Conservation (phyloP, 2,329 filamentous ascomycete genomes). For the Arthrobotrys musiformis region DNA sequence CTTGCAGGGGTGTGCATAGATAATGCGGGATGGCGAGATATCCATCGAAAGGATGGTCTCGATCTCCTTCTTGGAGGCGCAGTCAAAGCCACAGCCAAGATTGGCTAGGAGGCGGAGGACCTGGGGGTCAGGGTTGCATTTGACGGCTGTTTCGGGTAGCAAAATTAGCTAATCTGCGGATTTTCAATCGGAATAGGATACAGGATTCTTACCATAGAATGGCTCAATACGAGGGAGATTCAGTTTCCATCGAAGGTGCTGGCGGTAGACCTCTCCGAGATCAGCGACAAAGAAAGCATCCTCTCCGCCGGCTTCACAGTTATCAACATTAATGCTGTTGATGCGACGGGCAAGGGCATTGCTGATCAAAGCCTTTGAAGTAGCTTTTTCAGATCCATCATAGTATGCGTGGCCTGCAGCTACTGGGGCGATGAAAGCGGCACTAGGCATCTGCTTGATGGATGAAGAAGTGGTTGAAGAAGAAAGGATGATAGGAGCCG, state of each 20-base stretch:
- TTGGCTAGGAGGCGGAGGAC: slow-evolving; percentile 87
- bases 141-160: slow-evolving; percentile 90
- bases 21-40: slow-evolving; percentile 87
- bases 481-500: slow-evolving; percentile 75
- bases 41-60: slow-evolving; percentile 87
- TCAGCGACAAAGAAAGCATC: slow-evolving; percentile 99
- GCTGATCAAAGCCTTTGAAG: slow-evolving; percentile 83
- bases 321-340: slow-evolving; percentile 83
- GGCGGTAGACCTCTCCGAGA: slow-evolving; percentile 97
- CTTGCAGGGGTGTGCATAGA: slow-evolving; percentile 99
- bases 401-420: slow-evolving; percentile 46
- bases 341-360: slow-evolving; percentile 87
- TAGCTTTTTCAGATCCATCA: slow-evolving; percentile 56
- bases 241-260: slow-evolving; percentile 97
- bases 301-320: slow-evolving; percentile 90
- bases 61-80: slow-evolving; percentile 96
- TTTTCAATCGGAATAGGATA: not conserved
- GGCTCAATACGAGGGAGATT: slow-evolving; percentile 92
- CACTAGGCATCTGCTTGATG: slow-evolving; percentile 62
- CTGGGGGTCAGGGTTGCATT: slow-evolving; percentile 95
- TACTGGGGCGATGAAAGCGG: slow-evolving; percentile 50
- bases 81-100: slow-evolving; percentile 95
- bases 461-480: slow-evolving; percentile 62
- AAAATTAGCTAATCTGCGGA: not conserved
- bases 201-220: slow-evolving; percentile 79